Base-by-base conservation (phyloP, 108 stramenopile species). In the Cyclotella distinguenda region DNA sequence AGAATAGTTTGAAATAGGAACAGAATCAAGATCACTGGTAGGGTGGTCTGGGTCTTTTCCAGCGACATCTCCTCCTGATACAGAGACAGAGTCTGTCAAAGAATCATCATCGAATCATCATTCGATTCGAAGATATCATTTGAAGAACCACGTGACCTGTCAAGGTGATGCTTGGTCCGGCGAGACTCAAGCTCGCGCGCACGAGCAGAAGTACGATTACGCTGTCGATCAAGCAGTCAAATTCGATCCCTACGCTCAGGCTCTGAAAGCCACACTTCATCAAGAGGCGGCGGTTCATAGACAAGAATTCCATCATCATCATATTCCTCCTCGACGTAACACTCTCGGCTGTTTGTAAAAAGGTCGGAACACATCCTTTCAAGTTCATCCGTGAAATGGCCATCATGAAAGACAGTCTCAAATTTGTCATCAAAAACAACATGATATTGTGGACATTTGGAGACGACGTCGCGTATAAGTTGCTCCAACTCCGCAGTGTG, bases 361-460 rank as follows among this genome's bases (percentile, higher is more conserved):
- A 68, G 46, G 18, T 39, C 25, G 7, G 22, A 30, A 34, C 28
- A 57, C 16, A 68, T 53, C n/a, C 15, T 35, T 1, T 48, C 47
- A 5, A 34, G 27, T 2, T 22, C 46, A 15, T 47, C 34, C 26
- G 40, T 32, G 45, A n/a, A 38, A 13, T 48, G 44, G 4, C 46
- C 66, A 1, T 13, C 31, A 34, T 31, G 9, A 10, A 55, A 32
- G 33, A 82, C 65, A 16, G 66, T 68, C 8, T 61, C 48, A 31
- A 70, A 61, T 12, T 36, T 23, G 27, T 70, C 69, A 53, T 70
- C 48, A 54, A 58, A 67, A 15, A 71, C 62, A 13, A 63, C 51
- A 54, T 62, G 60, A 55, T 52, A 64, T n/a, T 64, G 59, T 4
- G 56, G 68, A 25, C 32, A 31, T 3, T 32, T 46, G 21, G 46